Evolutionary conservation across 108 stramenopile species (phyloP).

Genomic region (Pseudonitzschia multiseries): DNA sequence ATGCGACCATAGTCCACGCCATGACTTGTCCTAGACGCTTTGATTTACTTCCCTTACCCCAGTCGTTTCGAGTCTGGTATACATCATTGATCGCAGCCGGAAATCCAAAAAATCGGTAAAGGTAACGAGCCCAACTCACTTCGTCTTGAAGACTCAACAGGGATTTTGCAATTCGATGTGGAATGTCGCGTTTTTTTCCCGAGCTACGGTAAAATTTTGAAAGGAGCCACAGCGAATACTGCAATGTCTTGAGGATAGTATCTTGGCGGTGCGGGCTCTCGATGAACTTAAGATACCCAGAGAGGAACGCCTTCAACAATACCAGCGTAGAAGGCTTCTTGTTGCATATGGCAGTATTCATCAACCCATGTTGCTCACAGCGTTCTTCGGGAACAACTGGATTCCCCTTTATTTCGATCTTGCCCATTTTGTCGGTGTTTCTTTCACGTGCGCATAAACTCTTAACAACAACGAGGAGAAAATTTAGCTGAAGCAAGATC

Average conservation of each 20-base stretch:
- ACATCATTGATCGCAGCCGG: constrained; percentile 63
- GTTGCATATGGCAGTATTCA: not conserved
- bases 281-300: constrained; percentile 1
- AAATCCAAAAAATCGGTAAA: constrained; percentile 62
- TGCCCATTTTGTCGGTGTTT: too few species aligned
- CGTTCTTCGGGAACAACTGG: too few species aligned
- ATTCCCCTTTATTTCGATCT: too few species aligned
- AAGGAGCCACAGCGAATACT: constrained; percentile 66
- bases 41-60: constrained; percentile 43
- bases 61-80: constrained; percentile 42
- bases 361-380: too few species aligned
- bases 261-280: constrained; percentile 40
- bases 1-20: constrained; percentile 72
- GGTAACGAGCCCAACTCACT: constrained; percentile 64
- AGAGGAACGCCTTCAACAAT: not conserved
- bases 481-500: too few species aligned
- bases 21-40: constrained; percentile 58
- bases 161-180: constrained; percentile 15
- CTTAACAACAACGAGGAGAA: too few species aligned
- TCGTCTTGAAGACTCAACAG: constrained; percentile 53
- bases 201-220: constrained; percentile 38
- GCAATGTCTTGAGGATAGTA: constrained; percentile 63
- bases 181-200: constrained; percentile 26
- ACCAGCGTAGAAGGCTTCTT: not conserved
- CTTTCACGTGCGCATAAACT: too few species aligned